Base-by-base conservation (phyloP, 2,329 filamentous ascomycete genomes). In the Macrophomina phaseolina region DNA sequence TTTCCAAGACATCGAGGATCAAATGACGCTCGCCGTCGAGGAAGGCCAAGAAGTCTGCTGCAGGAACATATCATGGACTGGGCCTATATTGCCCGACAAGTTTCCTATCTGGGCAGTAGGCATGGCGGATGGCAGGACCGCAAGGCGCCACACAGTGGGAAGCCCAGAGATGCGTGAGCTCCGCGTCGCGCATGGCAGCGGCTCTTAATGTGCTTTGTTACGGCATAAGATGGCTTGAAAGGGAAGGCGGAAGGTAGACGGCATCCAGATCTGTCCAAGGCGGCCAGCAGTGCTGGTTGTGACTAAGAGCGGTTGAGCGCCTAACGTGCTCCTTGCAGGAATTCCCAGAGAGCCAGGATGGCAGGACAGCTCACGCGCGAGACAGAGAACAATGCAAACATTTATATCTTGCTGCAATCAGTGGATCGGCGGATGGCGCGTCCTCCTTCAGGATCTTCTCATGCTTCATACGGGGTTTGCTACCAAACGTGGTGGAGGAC, bases 341-440 rank as follows among this genome's bases (percentile, higher is more conserved):
- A 51, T 51, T 23, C 23, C 32, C 23, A 51, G 48, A 36, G 23
- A 42, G 38, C 16, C 52, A 38, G 52, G 32, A 38, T 18, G 52
- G 32, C 30, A 18, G n/a, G 36, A 38, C 36, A 40, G 36, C 12
- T 32, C 55, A 58, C n/a, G 55, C 55, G 55, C 55, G 23, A 58
- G 55, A 45, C 55, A 58, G 34, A 8, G 34, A 55, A 45, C 12
- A n/a, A 58, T 30, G 55, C 55, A 58, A 16, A 45, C 18, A 58
- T 58, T 45, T 58, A 58, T 58, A 58, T 46, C 36, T n/a, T 36
- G n/a, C 18, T 28, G 14, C 18, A 5, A n/a, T 55, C 36, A 14
- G 38, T 42, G 40, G 23, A 58, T 45, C 23, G 55, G 14, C 14
- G 9, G 38, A 30, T 58, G 55, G 30, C 55, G 55, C 55, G 55